Base-by-base conservation (phyloP, 1,139 yeast species). In the Yamadazyma songkhlaensis region DNA sequence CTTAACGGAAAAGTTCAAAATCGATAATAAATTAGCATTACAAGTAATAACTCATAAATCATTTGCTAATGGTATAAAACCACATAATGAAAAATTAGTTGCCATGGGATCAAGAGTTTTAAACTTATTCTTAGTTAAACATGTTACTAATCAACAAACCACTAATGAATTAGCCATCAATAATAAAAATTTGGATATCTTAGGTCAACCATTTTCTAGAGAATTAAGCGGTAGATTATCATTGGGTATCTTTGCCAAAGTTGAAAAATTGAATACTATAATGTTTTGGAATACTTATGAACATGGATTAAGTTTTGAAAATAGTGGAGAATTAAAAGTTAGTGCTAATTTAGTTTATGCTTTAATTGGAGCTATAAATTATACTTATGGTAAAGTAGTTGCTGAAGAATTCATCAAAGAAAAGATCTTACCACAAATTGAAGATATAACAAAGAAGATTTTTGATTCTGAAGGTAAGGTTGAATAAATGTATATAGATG, bases 1-100 rank as follows among this genome's bases (percentile, higher is more conserved):
- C 44, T 63, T 84, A 32, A 47, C 56, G 24, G 60, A 59, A 13
- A 61, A 70, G 48, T 73, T 66, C 51, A 52, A 60, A 45, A 60
- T 77, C 39, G 73, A 81, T 17, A 75, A 76, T 42, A 76, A 76
- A 21, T 50, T 85, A 42, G 68, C 84, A 27, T 65, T 88, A 44
- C 97, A 90, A 63, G 80, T 85, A 25, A 66, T 89, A 52, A 89
- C 97, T 9, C 97, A 90, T 64, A 90, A 90, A 64, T 86, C 96
- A 29, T 90, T 89, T 70, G 95, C 95, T 7, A 94, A 87, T 62
- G 97, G 96, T 11, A 71, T 77, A 44, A 81, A 82, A 52, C 96
- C 97, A 13, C 87, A 84, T 61, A 90, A 90, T 61, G 96, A 88
- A 56, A 85, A 84, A 59, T 69, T 90, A 51, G 73, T 87, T 20